These are phyloP conservation scores for Cordyceps javanica DNA, from an alignment of 2,329 filamentous ascomycete species.

Conservation along the genomic window DNA sequence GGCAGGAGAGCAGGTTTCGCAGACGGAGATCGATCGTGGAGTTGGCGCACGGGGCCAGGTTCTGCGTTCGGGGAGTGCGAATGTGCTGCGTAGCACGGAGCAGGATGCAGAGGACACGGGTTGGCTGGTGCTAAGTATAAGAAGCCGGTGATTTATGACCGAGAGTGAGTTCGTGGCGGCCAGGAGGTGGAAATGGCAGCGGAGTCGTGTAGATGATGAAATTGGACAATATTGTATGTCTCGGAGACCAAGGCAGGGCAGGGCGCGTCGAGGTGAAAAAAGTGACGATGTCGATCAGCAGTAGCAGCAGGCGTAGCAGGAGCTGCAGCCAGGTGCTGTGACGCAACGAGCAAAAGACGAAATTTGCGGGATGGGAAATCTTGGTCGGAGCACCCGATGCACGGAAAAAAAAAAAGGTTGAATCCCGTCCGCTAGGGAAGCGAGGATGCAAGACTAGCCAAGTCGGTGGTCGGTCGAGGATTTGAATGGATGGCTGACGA, in stretches of 20 bases:
- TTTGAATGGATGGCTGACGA: not conserved
- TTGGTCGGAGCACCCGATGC: not conserved
- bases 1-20: not conserved
- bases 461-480: not conserved
- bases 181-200: not conserved
- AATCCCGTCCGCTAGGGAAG: conserved; percentile 7
- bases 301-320: not conserved
- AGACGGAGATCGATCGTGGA: conserved; percentile 5
- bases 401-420: not conserved
- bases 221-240: conserved; percentile 10
- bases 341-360: not conserved
- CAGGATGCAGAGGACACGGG: not conserved
- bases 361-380: not conserved
- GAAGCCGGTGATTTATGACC: not conserved
- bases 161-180: not conserved
- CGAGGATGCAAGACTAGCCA: conserved; percentile 8
- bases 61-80: not conserved
- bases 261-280: conserved; percentile 1
- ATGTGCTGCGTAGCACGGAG: conserved; percentile 3
- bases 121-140: conserved; percentile 3
- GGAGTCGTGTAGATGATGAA: conserved; percentile 6
- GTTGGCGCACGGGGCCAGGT: conserved; percentile 5
- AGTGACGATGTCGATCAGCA: not conserved
- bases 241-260: conserved; percentile 1
- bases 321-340: too few relatives aligned